Conservation (phyloP, 192 early-diverging fungal genomes). For the Dissophora globulifera region DNA sequence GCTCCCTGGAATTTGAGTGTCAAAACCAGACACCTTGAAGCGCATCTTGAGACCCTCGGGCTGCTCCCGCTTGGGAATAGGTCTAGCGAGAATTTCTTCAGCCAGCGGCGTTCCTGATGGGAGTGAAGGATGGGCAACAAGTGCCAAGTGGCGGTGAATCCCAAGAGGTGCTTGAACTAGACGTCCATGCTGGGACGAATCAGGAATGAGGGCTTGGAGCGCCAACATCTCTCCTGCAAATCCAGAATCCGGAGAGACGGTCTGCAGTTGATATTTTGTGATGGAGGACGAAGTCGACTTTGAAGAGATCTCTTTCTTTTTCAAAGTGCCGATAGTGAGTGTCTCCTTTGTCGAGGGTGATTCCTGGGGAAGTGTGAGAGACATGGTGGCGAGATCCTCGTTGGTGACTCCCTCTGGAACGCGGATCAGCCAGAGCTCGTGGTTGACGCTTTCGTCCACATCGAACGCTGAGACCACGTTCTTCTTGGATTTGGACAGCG, state of each 20-base stretch:
- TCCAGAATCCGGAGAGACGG: constrained; percentile 38
- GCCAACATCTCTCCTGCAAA: constrained; percentile 44
- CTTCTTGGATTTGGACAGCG: constrained; percentile 34
- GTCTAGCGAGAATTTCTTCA: constrained; percentile 54
- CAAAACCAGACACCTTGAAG: constrained; percentile 59
- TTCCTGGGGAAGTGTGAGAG: constrained; percentile 12
- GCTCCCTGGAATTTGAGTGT: constrained; percentile 45
- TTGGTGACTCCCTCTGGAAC: constrained; percentile 45
- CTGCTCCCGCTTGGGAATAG: constrained; percentile 55
- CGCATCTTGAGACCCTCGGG: constrained; percentile 62
- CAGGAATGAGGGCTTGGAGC: constrained; percentile 30
- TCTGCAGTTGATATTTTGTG: constrained; percentile 41
- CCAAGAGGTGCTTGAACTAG: constrained; percentile 41
- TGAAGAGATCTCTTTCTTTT: constrained; percentile 38
- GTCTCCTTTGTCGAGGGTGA: constrained; percentile 11
- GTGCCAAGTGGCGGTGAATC: constrained; percentile 26
- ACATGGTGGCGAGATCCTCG: constrained; percentile 46
- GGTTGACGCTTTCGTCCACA: constrained; percentile 22
- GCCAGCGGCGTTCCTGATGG: constrained; percentile 45
- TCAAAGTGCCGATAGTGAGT: constrained; percentile 18
- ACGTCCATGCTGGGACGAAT: constrained; percentile 17
- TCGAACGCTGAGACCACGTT: constrained; percentile 28
- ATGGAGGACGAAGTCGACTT: constrained; percentile 15
- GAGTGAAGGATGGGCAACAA: constrained; percentile 28
- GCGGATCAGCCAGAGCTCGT: constrained; percentile 49